Conservation (phyloP, 1,139 yeast genomes). For the Maudiozyma humilis region DNA sequence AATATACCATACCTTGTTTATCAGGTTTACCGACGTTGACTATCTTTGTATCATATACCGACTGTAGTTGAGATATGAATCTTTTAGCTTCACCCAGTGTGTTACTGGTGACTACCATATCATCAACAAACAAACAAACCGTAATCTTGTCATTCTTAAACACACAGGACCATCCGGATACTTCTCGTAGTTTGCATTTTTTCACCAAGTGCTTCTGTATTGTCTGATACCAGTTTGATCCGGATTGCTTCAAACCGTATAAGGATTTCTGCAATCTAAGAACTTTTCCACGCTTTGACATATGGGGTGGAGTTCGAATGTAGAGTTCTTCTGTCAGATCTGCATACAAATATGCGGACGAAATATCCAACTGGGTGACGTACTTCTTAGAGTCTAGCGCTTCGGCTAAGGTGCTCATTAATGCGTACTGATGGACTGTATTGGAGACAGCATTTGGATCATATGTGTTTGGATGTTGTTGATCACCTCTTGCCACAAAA, state of each 20-base stretch:
- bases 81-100: background rate
- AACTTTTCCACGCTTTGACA: conserved; percentile 6
- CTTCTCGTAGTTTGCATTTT: conserved; percentile 5
- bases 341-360: conserved; percentile 15
- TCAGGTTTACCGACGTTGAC: background rate
- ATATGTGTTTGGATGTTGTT: conserved; percentile 10
- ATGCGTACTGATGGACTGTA: conserved; percentile 12
- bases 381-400: conserved; percentile 3
- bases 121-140: conserved; percentile 11
- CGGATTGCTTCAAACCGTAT: conserved; percentile 12
- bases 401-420: conserved; percentile 7
- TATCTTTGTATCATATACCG: conserved; percentile 4
- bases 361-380: conserved; percentile 11
- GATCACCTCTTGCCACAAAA: conserved; percentile 13
- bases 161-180: conserved; percentile 9
- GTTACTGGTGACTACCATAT: conserved; percentile 6
- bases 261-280: conserved; percentile 8
- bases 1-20: background rate
- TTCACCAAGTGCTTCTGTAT: conserved; percentile 4
- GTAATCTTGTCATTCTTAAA: conserved; percentile 6
- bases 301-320: conserved; percentile 14
- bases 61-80: background rate
- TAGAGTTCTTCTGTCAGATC: conserved; percentile 13
- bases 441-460: conserved; percentile 7
- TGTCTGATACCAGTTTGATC: conserved; percentile 10